Percentiles rank a stretch among this genome's conserved stretches.
phyloP scores from a whole-genome alignment of 2,329 filamentous ascomycete species.

The Clonostachys rosea region DNA sequence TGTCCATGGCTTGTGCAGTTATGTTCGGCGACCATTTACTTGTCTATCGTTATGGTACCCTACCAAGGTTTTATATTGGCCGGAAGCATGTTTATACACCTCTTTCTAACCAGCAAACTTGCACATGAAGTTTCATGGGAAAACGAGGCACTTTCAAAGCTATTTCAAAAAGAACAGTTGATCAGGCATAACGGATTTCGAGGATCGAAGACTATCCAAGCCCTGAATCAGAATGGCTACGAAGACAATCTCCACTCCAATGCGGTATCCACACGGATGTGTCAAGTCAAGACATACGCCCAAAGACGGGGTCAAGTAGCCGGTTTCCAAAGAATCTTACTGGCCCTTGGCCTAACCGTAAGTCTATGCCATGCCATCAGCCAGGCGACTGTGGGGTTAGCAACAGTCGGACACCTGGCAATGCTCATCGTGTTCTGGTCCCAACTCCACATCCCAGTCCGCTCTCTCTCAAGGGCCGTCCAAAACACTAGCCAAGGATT shows the following conservation, averaged over 20 bases:
- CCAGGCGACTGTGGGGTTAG: slow-evolving; percentile 58
- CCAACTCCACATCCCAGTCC: slow-evolving; percentile 65
- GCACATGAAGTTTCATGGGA: slow-evolving; percentile 7
- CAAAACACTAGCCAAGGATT: slow-evolving; percentile 52
- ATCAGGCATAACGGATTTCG: slow-evolving; percentile 50
- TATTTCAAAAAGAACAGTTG: slow-evolving; percentile 45
- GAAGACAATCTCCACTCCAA: slow-evolving; percentile 49
- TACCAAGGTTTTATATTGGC: slow-evolving; percentile 61
- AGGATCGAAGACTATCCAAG: slow-evolving; percentile 55
- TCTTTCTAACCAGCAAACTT: slow-evolving; percentile 47
- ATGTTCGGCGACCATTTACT: slow-evolving; percentile 52
- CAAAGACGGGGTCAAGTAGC: slow-evolving; percentile 27
- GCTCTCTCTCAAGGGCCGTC: slow-evolving; percentile 60
- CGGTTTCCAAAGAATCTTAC: slow-evolving; percentile 26
- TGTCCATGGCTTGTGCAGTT: slow-evolving; percentile 58
- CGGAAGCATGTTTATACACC: slow-evolving; percentile 51
- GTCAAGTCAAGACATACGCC: slow-evolving; percentile 27
- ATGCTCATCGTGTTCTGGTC: slow-evolving; percentile 71
- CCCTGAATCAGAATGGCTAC: slow-evolving; percentile 54
- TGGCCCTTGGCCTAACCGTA: slow-evolving; percentile 66
- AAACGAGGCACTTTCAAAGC: neutral
- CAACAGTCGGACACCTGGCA: slow-evolving; percentile 64
- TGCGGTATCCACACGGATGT: slow-evolving; percentile 37
- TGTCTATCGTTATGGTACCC: slow-evolving; percentile 52
- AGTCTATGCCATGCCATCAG: slow-evolving; percentile 57